Percentiles rank a stretch among this genome's conserved stretches.
phyloP scores from a whole-genome alignment of 1,284 basidiomycete genomes.

The Coniferiporia weirii region DNA sequence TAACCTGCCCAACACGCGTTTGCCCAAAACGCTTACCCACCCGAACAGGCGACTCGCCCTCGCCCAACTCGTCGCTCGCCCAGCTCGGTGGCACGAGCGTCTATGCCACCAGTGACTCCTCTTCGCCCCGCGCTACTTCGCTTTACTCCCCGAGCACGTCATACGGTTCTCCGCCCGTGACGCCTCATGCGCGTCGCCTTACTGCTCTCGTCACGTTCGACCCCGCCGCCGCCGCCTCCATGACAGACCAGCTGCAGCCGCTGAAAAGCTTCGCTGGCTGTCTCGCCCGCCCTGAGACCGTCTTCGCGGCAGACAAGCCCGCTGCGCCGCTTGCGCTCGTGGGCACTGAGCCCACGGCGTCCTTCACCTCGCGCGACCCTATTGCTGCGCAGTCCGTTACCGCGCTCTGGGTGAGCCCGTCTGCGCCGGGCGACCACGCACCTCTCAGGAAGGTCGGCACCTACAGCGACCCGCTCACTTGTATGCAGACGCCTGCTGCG shows the following conservation, averaged over 20 bases:
- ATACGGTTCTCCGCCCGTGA: conserved; percentile 12
- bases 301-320: neutral
- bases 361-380: conserved; percentile 15
- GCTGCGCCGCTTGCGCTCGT: neutral
- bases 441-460: neutral
- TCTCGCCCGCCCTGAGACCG: conserved; percentile 14
- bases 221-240: neutral
- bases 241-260: neutral
- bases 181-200: neutral
- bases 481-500: conserved; percentile 2
- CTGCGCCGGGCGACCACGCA: neutral
- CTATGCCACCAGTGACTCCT: neutral
- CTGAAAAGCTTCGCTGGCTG: conserved; percentile 12
- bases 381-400: conserved; percentile 13
- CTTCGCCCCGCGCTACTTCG: neutral
- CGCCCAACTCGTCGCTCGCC: neutral
- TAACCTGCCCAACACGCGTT: too few species aligned
- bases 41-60: neutral
- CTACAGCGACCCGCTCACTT: conserved; percentile 7
- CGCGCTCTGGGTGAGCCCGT: neutral
- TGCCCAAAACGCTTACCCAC: neutral
- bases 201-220: conserved; percentile 12
- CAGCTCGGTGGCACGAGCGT: neutral
- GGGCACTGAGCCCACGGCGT: neutral
- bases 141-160: conserved; percentile 5